These are phyloP conservation scores for Nitzschia palea DNA, from an alignment of 108 stramenopile genomes.

Conservation along the genomic window DNA sequence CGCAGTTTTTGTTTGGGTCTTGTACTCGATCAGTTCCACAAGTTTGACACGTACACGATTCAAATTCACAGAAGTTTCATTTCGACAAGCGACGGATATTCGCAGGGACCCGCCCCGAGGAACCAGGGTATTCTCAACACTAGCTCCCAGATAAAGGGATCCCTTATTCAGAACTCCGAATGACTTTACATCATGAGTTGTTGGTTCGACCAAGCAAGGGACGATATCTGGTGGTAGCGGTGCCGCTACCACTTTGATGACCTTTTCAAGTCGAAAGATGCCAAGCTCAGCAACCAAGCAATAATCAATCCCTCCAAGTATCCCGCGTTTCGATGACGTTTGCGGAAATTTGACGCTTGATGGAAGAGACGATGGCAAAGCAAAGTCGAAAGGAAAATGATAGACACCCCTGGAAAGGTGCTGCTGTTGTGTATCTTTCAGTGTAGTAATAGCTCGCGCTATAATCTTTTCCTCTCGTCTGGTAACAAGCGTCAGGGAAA, in stretches of 20 bases:
- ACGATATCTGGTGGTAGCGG: conserved; percentile 24
- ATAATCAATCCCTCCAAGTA: conserved; percentile 14
- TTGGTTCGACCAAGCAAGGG: conserved; percentile 28
- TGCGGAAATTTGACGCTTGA: conserved; percentile 22
- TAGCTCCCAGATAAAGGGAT: conserved; percentile 20
- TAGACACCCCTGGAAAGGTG: conserved; percentile 11
- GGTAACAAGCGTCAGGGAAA: background rate
- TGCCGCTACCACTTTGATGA: conserved; percentile 23
- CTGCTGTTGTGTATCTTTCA: background rate
- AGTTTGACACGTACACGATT: conserved; percentile 23
- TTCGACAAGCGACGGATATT: conserved; percentile 23
- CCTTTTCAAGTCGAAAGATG: background rate
- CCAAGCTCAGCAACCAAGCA: conserved; percentile 14
- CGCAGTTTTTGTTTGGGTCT: background rate
- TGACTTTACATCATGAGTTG: conserved; percentile 18
- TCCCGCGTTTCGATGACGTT: background rate
- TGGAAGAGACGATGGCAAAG: conserved; percentile 22
- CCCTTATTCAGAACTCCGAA: conserved; percentile 14
- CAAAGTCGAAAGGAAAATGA: conserved; percentile 13
- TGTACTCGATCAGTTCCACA: conserved; percentile 18
- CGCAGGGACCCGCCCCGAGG: conserved; percentile 17
- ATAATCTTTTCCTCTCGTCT: conserved; percentile 16
- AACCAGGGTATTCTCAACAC: conserved; percentile 25
- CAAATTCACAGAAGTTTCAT: conserved; percentile 18
- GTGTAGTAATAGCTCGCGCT: conserved; percentile 12